These are phyloP conservation scores for Didymella lethalis DNA, from an alignment of 2,329 filamentous ascomycete genomes.

Conservation along the genomic window DNA sequence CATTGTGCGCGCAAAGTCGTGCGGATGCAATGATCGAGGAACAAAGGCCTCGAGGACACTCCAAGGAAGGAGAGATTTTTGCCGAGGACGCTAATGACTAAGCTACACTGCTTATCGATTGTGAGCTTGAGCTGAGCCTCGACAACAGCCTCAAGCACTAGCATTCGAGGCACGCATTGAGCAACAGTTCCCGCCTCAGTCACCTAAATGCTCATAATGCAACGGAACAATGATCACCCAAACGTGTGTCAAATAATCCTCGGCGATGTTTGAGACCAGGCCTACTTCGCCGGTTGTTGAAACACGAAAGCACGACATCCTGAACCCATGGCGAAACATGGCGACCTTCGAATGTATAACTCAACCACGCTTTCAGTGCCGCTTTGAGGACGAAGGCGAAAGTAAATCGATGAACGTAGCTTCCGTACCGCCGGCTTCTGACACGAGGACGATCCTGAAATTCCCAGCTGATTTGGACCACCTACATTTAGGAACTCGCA, in stretches of 20 bases:
- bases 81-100: conserved; percentile 20
- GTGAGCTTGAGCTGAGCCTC: neutral
- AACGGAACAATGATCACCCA: conserved; percentile 11
- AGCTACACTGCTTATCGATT: conserved; percentile 13
- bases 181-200: conserved; percentile 17
- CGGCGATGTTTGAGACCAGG: conserved; percentile 9
- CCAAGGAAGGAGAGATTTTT: conserved; percentile 10
- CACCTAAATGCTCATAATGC: conserved; percentile 4
- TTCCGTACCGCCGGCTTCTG: neutral
- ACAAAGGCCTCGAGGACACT: neutral
- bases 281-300: conserved; percentile 23
- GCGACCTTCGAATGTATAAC: conserved; percentile 22
- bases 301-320: conserved; percentile 27
- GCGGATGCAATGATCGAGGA: neutral
- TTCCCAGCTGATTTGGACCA: neutral
- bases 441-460: neutral
- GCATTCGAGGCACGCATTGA: conserved; percentile 4
- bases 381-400: conserved; percentile 13
- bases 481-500: neutral
- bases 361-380: conserved; percentile 6
- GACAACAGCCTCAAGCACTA: neutral
- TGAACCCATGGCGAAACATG: conserved; percentile 34
- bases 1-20: neutral
- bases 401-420: neutral
- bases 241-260: conserved; percentile 16